These are phyloP conservation scores for Curvularia eragrostidis DNA, from an alignment of 2,329 filamentous ascomycete species.

Conservation along the genomic window DNA sequence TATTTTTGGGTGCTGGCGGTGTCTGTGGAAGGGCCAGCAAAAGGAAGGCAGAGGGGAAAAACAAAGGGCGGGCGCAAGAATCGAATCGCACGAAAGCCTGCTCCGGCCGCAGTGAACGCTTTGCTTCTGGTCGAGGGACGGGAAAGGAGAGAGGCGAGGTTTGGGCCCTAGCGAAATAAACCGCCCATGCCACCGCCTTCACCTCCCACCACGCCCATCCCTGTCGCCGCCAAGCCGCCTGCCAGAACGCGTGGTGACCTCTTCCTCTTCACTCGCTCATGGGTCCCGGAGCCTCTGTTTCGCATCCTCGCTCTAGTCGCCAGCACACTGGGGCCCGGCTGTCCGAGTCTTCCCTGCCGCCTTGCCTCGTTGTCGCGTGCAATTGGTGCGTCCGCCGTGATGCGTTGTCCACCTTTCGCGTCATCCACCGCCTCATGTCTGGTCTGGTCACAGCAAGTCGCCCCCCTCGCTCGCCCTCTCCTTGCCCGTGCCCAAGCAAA, in stretches of 20 bases:
- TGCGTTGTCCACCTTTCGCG: constrained; percentile 36
- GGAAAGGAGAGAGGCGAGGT: constrained; percentile 28
- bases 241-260: constrained; percentile 7
- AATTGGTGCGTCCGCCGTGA: constrained; percentile 25
- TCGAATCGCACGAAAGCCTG: neutral
- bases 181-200: constrained; percentile 12
- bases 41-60: neutral
- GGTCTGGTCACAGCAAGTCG: constrained; percentile 1
- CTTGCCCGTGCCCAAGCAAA: neutral
- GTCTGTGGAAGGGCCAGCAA: neutral
- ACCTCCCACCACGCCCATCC: constrained; percentile 4
- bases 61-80: neutral
- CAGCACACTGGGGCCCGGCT: constrained; percentile 18
- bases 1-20: constrained; percentile 12
- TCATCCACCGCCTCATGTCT: constrained; percentile 25
- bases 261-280: neutral
- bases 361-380: constrained; percentile 8
- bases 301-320: constrained; percentile 20
- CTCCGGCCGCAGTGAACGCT: neutral
- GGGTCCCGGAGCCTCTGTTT: constrained; percentile 11
- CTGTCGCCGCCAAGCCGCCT: constrained; percentile 12
- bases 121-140: constrained; percentile 13
- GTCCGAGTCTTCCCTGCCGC: constrained; percentile 16
- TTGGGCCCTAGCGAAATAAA: constrained; percentile 31
- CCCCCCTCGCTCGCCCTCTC: constrained; percentile 8